Percentiles rank a stretch among this genome's conserved stretches.
phyloP scores from a whole-genome alignment of 176 grass and related monocot genomes.

The Oropetium thomaeum region DNA sequence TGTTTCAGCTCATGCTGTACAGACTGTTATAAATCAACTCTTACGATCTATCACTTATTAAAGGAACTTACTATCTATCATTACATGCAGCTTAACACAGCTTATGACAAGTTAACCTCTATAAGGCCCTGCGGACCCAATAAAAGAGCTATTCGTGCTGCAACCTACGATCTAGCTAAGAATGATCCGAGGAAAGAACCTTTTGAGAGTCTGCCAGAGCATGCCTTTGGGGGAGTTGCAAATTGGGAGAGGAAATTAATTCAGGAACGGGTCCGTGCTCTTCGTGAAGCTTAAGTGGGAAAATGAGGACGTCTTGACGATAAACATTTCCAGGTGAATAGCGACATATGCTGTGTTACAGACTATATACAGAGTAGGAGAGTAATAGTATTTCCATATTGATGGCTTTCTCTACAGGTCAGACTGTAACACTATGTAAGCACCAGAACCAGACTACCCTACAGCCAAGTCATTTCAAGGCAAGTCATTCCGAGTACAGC shows the following conservation, averaged over 20 bases:
- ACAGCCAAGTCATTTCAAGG: background rate
- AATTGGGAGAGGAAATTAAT: slow-evolving; percentile 72
- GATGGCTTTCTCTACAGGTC: background rate
- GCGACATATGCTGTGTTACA: background rate
- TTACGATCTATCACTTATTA: background rate
- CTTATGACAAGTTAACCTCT: slow-evolving; percentile 63
- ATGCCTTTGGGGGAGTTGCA: slow-evolving; percentile 64
- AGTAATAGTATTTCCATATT: background rate
- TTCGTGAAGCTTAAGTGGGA: slow-evolving; percentile 35
- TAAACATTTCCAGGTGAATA: background rate
- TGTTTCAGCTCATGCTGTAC: background rate
- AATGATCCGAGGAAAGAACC: slow-evolving; percentile 68
- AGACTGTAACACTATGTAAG: background rate
- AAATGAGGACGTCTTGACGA: background rate
- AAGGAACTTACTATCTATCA: background rate
- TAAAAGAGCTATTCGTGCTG: slow-evolving; percentile 67
- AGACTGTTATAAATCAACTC: background rate
- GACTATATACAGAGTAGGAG: too few relatives aligned
- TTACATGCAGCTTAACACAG: slow-evolving; percentile 57
- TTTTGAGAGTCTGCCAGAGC: slow-evolving; percentile 71
- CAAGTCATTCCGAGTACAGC: background rate
- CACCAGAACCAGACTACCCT: background rate
- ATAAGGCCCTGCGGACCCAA: slow-evolving; percentile 74
- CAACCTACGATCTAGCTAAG: slow-evolving; percentile 83
- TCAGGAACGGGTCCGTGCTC: slow-evolving; percentile 51